Percentiles rank a stretch among this genome's conserved stretches.
Conservation (phyloP, 2,329 filamentous ascomycete genomes). For the Penicillium sp. region DNA sequence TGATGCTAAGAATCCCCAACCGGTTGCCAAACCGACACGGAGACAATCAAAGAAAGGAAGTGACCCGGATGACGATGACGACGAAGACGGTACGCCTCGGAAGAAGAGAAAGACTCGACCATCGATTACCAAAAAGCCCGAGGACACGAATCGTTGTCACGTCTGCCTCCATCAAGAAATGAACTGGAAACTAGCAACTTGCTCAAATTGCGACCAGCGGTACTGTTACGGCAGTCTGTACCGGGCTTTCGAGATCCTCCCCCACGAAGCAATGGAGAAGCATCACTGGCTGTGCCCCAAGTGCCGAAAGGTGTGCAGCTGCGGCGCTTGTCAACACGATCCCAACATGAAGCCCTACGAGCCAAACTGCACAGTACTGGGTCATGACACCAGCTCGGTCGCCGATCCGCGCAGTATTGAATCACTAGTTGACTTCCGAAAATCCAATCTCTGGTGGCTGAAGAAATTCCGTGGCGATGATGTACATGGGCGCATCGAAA, state of each 20-base stretch:
- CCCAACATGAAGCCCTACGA: constrained; percentile 74
- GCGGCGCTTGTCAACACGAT: constrained; percentile 71
- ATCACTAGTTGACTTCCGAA: constrained; percentile 83
- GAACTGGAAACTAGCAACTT: constrained; percentile 81
- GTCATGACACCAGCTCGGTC: constrained; percentile 86
- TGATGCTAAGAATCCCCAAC: constrained; percentile 65
- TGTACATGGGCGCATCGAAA: constrained; percentile 45
- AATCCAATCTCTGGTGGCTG: constrained; percentile 86
- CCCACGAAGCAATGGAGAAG: constrained; percentile 76
- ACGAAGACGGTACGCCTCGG: constrained; percentile 62
- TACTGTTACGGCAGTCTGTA: constrained; percentile 96
- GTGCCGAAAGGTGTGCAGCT: constrained; percentile 84
- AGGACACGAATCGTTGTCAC: constrained; percentile 67
- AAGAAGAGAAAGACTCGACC: constrained; percentile 61
- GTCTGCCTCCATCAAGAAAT: constrained; percentile 80
- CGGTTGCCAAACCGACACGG: constrained; percentile 38
- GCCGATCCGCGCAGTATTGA: constrained; percentile 91
- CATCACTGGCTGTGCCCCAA: constrained; percentile 86
- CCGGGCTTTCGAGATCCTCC: constrained; percentile 87
- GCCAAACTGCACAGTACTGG: constrained; percentile 82
- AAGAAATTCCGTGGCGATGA: constrained; percentile 58
- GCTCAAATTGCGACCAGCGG: constrained; percentile 70
- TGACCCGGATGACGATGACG: constrained; percentile 37
- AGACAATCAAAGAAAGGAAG: neutral
- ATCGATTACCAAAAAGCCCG: constrained; percentile 53